A percentile compares a stretch with the other conserved stretches of the same genome.
phyloP scores from a whole-genome alignment of 345 rosid genomes.

The Hevea brasiliensis region DNA sequence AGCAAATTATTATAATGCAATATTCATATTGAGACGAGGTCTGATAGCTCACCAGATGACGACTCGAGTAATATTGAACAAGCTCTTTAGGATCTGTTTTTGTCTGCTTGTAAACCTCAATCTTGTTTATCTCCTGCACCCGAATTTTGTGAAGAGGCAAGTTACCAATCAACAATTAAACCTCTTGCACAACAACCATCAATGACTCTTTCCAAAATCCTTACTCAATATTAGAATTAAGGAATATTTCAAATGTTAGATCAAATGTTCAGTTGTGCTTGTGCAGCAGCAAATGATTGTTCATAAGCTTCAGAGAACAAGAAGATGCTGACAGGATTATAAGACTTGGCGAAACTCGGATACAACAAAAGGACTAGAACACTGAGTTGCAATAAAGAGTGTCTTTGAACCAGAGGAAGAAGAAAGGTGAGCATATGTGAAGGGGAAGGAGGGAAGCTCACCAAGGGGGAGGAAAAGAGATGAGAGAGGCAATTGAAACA shows the following conservation, averaged over 20 bases:
- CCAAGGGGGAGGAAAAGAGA: too few species aligned
- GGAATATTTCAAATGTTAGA: neutral
- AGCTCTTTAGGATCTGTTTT: constrained; percentile 52
- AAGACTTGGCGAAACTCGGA: neutral
- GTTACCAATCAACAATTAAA: neutral
- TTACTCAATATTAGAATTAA: neutral
- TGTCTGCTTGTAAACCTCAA: constrained; percentile 68
- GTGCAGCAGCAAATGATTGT: neutral
- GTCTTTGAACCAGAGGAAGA: neutral
- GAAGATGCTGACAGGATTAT: neutral
- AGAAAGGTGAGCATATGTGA: neutral
- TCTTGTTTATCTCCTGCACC: constrained; percentile 67
- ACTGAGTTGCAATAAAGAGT: neutral
- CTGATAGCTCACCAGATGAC: constrained; percentile 40
- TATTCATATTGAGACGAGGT: neutral
- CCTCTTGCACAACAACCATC: constrained; percentile 37
- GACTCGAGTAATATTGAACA: constrained; percentile 49
- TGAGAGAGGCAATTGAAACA: neutral
- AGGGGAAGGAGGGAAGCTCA: too few species aligned
- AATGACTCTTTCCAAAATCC: neutral
- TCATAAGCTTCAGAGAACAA: neutral
- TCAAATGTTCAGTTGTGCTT: constrained; percentile 53
- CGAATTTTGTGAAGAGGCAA: neutral
- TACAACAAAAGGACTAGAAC: neutral
- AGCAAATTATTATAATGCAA: neutral